Base-by-base conservation (phyloP, 1,284 basidiomycete genomes). In the Cryptococcus depauperatus region DNA sequence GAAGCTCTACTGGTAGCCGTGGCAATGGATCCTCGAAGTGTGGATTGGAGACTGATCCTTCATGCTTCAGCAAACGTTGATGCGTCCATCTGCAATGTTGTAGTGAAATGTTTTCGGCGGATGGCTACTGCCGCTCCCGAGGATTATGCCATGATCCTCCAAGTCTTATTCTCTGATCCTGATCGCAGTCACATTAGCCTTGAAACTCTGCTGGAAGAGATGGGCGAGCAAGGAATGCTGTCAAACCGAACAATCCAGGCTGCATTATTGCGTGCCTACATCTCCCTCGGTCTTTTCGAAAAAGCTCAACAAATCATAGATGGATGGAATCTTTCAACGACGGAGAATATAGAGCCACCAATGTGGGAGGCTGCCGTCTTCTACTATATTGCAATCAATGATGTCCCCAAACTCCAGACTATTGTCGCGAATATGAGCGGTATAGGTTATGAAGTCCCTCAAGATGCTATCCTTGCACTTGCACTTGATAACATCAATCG, bases 331-430 rank as follows among this genome's bases (percentile, higher is more conserved):
- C 16, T 29, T 4, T 16, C 21, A 6, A 19, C 9, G 5, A 23
- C 19, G 8, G 26, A 42, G 16, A 33, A 37, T 4, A 10, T 14
- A 4, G 43, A 37, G 13, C 47, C 46, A 7, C 46, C 38, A 3
- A 23, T 50, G 33, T 55, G 50, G 50, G 51, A 49, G 23, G 50
- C 53, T 7, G 37, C 41, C 11, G 33, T 50, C 16, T 43, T 47
- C 22, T 19, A 55, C 3, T 43, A 50, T 21, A 55, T 59, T 11
- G 51, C 53, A n/a, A 29, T 42, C 16, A 23, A 33, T 2, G 48
- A 59, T 27, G 23, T 21, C 1, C n/a, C 43, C 3, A 40, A 23
- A 1, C 33, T 56, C 11, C 44, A 52, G 30, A 22, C 44, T 1
- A 41, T 43, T 2, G 29, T 54, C 18, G 38, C 13, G 14, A 37